Evolutionary conservation across 2,329 filamentous ascomycete species (phyloP).

Genomic region (Penicillium digitatum): DNA sequence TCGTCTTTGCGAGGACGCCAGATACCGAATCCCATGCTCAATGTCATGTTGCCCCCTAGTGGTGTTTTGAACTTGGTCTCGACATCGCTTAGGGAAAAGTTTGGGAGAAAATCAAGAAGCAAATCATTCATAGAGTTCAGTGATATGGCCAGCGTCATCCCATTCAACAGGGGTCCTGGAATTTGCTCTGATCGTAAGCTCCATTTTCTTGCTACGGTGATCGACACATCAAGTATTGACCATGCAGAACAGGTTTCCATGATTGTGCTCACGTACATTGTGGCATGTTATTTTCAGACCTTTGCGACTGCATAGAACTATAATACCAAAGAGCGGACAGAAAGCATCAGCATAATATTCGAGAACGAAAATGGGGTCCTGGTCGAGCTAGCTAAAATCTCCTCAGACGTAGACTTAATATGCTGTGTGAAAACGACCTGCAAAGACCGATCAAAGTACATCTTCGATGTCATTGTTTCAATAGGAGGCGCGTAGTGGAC

Average conservation of each 20-base stretch:
- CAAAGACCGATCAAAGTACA: background rate
- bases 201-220: background rate
- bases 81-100: background rate
- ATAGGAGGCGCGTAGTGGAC: background rate
- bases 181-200: background rate
- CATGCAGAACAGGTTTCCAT: constrained; percentile 13
- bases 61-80: constrained; percentile 1
- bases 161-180: background rate
- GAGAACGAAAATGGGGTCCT: constrained; percentile 16
- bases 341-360: constrained; percentile 15
- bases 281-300: constrained; percentile 12
- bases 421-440: background rate
- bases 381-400: constrained; percentile 4
- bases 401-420: too few relatives aligned
- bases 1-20: too few relatives aligned
- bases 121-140: too few relatives aligned
- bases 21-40: too few relatives aligned
- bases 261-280: constrained; percentile 13
- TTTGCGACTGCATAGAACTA: constrained; percentile 10
- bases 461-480: background rate
- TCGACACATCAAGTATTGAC: background rate
- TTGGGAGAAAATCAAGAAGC: background rate
- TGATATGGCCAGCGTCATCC: background rate
- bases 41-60: too few relatives aligned
- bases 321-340: constrained; percentile 6